phyloP scores from a whole-genome alignment of 2,329 filamentous ascomycete species.

The Paraphaeosphaeria sporulosa region DNA sequence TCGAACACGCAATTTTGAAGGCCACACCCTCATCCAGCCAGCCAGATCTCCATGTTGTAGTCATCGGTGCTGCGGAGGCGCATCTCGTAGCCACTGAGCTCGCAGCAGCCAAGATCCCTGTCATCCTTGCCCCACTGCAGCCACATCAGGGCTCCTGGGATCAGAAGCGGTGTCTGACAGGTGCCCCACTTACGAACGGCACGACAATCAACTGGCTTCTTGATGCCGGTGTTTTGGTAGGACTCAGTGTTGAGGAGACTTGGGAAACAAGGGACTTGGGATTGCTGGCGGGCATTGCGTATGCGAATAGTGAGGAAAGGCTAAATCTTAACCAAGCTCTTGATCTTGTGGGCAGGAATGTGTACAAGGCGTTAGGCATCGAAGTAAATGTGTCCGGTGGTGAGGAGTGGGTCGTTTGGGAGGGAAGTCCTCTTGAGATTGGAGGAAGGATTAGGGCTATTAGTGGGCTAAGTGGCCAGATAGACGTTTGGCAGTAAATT shows the following conservation, averaged over 20 bases:
- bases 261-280: slow-evolving; percentile 68
- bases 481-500: slow-evolving; percentile 18
- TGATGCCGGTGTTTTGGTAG: slow-evolving; percentile 65
- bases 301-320: slow-evolving; percentile 63
- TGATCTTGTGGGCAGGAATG: slow-evolving; percentile 63
- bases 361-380: slow-evolving; percentile 66
- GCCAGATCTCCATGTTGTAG: slow-evolving; percentile 59
- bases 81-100: slow-evolving; percentile 67
- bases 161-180: slow-evolving; percentile 66
- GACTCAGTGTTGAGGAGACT: slow-evolving; percentile 67
- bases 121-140: slow-evolving; percentile 68
- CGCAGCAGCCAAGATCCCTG: slow-evolving; percentile 63
- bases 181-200: slow-evolving; percentile 71
- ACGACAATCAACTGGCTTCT: slow-evolving; percentile 66
- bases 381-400: slow-evolving; percentile 25
- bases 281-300: slow-evolving; percentile 67
- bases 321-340: slow-evolving; percentile 64
- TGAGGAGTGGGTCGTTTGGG: slow-evolving; percentile 67
- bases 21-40: slow-evolving; percentile 30
- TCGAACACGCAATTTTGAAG: slow-evolving; percentile 53
- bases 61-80: slow-evolving; percentile 70
- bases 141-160: slow-evolving; percentile 67
- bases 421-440: slow-evolving; percentile 69
- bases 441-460: slow-evolving; percentile 57
- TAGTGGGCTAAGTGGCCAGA: slow-evolving; percentile 15